Evolutionary conservation across 495 filamentous ascomycete genomes (phyloP).

Genomic region (Podospora pseudopauciseta): DNA sequence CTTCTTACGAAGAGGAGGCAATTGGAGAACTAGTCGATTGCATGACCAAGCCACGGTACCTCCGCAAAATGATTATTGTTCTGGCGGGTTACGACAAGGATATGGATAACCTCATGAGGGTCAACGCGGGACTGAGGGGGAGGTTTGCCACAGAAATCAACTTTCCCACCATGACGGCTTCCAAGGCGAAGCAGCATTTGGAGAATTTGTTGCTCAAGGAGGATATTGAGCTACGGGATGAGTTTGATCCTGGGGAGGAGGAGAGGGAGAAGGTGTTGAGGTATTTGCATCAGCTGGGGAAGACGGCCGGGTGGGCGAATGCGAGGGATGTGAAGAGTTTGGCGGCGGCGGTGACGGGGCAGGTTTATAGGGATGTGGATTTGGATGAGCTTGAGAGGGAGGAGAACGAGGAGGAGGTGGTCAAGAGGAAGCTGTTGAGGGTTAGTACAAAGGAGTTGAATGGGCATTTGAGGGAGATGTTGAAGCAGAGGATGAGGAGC

Average conservation of each 20-base stretch:
- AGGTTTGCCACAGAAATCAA: conserved; percentile 50
- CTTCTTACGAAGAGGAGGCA: conserved; percentile 56
- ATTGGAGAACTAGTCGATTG: conserved; percentile 62
- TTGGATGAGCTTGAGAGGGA: conserved; percentile 8
- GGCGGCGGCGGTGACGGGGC: conserved; percentile 8
- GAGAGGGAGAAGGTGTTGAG: conserved; percentile 5
- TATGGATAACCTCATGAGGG: conserved; percentile 57
- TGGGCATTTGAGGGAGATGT: conserved; percentile 9
- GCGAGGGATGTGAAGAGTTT: conserved; percentile 8
- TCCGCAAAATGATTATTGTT: conserved; percentile 60
- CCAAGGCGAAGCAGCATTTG: background rate
- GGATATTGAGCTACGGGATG: conserved; percentile 8
- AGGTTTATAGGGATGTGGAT: conserved; percentile 6
- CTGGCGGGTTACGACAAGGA: conserved; percentile 63
- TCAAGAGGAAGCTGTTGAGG: background rate
- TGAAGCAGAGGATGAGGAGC: conserved; percentile 4
- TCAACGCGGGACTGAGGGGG: conserved; percentile 50
- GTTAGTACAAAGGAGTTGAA: conserved; percentile 4
- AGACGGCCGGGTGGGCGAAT: conserved; percentile 10
- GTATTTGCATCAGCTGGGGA: conserved; percentile 1
- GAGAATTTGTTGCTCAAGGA: conserved; percentile 10
- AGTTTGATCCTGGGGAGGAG: background rate
- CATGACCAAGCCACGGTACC: conserved; percentile 56
- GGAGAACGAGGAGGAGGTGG: background rate
- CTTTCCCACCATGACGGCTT: conserved; percentile 30